Conservation (phyloP, 2,329 filamentous ascomycete species). For the Alternaria panax region DNA sequence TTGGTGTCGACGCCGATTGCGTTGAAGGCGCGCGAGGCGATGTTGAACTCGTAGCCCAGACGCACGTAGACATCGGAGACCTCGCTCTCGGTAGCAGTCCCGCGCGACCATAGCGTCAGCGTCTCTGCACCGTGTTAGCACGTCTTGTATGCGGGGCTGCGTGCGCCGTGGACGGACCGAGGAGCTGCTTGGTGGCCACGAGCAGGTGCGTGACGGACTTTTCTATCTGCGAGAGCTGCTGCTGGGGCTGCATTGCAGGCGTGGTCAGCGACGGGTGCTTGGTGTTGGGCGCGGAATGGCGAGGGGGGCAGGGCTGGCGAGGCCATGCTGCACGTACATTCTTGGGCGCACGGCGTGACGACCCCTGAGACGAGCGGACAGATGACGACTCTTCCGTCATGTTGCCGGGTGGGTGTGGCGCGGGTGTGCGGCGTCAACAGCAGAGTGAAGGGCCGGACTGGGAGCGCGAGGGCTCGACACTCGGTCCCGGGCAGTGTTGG, state of each 20-base stretch:
- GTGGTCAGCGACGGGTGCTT: slow-evolving; percentile 25
- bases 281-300: slow-evolving; percentile 14
- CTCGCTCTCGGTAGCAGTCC: slow-evolving; percentile 88
- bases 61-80: slow-evolving; percentile 98
- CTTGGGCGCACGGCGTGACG: slow-evolving; percentile 52
- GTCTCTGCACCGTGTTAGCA: slow-evolving; percentile 67
- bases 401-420: slow-evolving; percentile 17
- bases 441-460: slow-evolving; percentile 19
- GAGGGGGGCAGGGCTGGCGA: background rate
- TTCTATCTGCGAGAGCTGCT: slow-evolving; percentile 93
- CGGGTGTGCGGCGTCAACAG: slow-evolving; percentile 26
- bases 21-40: slow-evolving; percentile 95
- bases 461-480: slow-evolving; percentile 25
- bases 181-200: slow-evolving; percentile 95
- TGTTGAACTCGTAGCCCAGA: slow-evolving; percentile 98
- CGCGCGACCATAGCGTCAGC: slow-evolving; percentile 95
- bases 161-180: slow-evolving; percentile 52
- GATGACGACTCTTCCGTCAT: slow-evolving; percentile 38
- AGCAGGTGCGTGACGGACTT: slow-evolving; percentile 93
- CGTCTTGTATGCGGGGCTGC: slow-evolving; percentile 8
- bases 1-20: slow-evolving; percentile 95
- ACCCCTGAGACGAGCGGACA: slow-evolving; percentile 53
- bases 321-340: slow-evolving; percentile 44
- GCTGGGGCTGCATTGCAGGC: slow-evolving; percentile 62
- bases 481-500: slow-evolving; percentile 21